These are phyloP conservation scores for Floccularia luteovirens DNA, from an alignment of 768 basidiomycete species.

Conservation along the genomic window DNA sequence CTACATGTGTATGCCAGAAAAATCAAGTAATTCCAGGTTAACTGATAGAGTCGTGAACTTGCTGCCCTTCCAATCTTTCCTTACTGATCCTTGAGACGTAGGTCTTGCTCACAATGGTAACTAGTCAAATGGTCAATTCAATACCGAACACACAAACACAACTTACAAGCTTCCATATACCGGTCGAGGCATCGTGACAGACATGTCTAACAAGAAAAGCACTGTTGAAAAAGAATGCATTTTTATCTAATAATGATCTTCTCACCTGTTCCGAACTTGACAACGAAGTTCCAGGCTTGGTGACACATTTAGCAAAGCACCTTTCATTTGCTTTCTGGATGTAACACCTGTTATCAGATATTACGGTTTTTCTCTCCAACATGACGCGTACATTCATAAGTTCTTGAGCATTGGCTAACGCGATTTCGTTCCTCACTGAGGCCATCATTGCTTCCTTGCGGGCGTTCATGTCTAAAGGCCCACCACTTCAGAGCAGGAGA, in stretches of 20 bases:
- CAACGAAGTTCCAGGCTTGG: conserved; percentile 65
- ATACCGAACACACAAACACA: neutral
- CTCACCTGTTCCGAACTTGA: conserved; percentile 67
- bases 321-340: conserved; percentile 73
- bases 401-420: conserved; percentile 69
- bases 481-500: neutral
- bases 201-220: conserved; percentile 48
- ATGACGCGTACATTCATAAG: conserved; percentile 58
- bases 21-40: neutral
- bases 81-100: conserved; percentile 53
- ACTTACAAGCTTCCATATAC: conserved; percentile 82
- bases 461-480: conserved; percentile 31
- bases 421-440: conserved; percentile 62
- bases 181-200: conserved; percentile 70
- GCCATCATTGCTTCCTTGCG: conserved; percentile 54
- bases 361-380: neutral
- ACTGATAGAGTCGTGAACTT: neutral
- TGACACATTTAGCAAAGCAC: conserved; percentile 71
- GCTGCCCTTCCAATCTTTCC: conserved; percentile 33
- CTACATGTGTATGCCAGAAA: neutral
- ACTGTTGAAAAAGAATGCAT: conserved; percentile 2
- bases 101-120: conserved; percentile 69
- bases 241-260: neutral
- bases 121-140: conserved; percentile 26
- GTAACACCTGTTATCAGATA: conserved; percentile 1